Evolutionary conservation across 2,329 filamentous ascomycete species (phyloP), one percentile per base, ranked within the genome.

Genomic region (Pseudogymnoascus sp.): DNA sequence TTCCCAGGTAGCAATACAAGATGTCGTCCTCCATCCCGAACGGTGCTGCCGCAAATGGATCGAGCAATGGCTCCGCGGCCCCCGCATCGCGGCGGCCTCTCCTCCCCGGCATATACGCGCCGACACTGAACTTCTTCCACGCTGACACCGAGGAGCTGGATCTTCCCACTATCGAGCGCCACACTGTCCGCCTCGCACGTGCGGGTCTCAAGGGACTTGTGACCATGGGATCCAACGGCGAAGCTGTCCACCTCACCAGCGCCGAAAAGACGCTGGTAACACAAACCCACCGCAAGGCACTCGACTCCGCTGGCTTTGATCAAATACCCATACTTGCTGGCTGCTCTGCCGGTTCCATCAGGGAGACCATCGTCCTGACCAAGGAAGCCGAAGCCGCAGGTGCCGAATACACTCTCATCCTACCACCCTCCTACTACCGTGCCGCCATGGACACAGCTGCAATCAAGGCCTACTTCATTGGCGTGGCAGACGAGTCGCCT

Each of bases 51-150:
- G 8, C 62, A 40, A 65, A 64, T 36, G 66, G 66, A 14, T 36
- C 64, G 18, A 31, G 45, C 23, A 73, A 75, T 67, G 73, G 75
- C 64, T 73, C 75, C 68, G 67, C 73, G 65, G 73, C 75, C 67
- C 23, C 45, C 14, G 7, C 45, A 29, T 67, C 76, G 16, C 77
- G 78, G 66, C 78, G 82, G 64, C 81, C 87, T 67, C 83, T 96
- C 63, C 88, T 89, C 51, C 87, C 88, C 71, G 90, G 91, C 74
- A 92, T 95, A 74, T 96, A 95, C 76, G 89, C 89, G 65, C 91
- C 91, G 26, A 93, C 89, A 66, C 91, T 95, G 86, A 96, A 91
- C 71, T 96, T 96, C 76, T 96, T 96, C 80, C 80, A 93, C 76
- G 82, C 88, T 5, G 83, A 87, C 68, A 95, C 90, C 54, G 91